A percentile compares a stretch with the other conserved stretches of the same genome.
phyloP scores from a whole-genome alignment of 1,284 basidiomycete genomes.

The Ceratobasidium papillatum region DNA sequence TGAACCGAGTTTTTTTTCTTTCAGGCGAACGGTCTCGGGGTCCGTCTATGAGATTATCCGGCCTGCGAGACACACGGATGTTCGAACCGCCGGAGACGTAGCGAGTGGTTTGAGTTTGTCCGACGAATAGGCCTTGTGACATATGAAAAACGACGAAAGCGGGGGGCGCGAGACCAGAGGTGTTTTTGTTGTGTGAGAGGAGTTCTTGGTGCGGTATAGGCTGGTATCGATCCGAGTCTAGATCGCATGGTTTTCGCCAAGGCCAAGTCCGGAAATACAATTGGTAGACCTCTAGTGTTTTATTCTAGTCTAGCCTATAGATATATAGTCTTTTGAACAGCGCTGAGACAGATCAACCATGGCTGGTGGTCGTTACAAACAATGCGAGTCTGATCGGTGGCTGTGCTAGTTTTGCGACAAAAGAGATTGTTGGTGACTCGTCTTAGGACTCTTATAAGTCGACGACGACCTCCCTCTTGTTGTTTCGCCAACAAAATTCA shows the following conservation, averaged over 20 bases:
- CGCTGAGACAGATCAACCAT: neutral
- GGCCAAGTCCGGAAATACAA: neutral
- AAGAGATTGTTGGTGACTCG: conserved; percentile 33
- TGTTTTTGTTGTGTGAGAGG: neutral
- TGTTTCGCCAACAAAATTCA: neutral
- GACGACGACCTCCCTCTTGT: conserved; percentile 8
- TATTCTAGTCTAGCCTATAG: too few relatives aligned
- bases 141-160: neutral
- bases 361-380: conserved; percentile 7
- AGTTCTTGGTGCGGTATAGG: neutral
- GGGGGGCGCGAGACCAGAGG: neutral
- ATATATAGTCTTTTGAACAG: neutral
- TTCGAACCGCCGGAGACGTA: neutral
- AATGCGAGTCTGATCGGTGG: conserved; percentile 24
- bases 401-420: conserved; percentile 34
- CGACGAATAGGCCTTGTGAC: conserved; percentile 1
- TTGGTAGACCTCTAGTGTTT: neutral
- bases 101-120: neutral
- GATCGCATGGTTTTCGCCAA: neutral
- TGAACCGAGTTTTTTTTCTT: neutral
- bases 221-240: neutral
- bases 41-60: neutral
- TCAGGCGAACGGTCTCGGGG: neutral
- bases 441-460: conserved; percentile 1
- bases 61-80: neutral